These are phyloP conservation scores for Cynara cardunculus DNA, from an alignment of 129 eudicot genomes.

Conservation along the genomic window DNA sequence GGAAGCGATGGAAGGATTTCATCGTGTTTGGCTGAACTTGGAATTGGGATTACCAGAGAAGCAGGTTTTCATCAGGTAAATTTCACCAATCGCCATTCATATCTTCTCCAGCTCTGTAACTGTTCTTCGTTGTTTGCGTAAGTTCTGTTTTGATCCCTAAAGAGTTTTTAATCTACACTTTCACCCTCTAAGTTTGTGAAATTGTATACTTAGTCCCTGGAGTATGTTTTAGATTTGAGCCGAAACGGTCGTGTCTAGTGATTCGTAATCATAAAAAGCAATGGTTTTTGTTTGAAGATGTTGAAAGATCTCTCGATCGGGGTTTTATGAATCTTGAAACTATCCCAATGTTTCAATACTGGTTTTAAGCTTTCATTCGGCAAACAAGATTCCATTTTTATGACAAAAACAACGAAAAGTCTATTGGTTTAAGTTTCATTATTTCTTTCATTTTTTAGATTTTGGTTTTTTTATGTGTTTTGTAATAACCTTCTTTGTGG, in stretches of 20 bases:
- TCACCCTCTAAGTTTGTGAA: background rate
- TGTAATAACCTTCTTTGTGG: background rate
- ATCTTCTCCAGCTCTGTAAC: conserved; percentile 7
- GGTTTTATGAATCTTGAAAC: background rate
- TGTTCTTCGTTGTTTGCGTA: background rate
- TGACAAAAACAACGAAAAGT: no score
- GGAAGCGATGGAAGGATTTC: conserved; percentile 86
- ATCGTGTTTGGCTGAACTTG: conserved; percentile 82
- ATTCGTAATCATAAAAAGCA: background rate
- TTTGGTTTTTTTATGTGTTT: background rate
- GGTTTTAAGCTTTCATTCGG: background rate
- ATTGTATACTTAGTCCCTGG: background rate
- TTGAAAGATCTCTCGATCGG: background rate
- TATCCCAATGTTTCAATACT: background rate
- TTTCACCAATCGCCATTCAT: background rate
- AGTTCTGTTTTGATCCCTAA: background rate
- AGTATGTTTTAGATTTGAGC: background rate
- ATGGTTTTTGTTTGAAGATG: background rate
- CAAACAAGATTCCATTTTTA: background rate
- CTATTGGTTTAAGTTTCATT: background rate
- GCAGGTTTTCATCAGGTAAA: conserved; percentile 89
- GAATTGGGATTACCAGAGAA: conserved; percentile 64
- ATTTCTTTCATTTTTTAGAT: background rate
- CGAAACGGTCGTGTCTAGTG: background rate
- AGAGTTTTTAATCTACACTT: background rate